Percentiles rank a stretch among this genome's conserved stretches.
Evolutionary conservation across 345 rosid genomes (phyloP).

Genomic region (Abelmoschus esculentus): DNA sequence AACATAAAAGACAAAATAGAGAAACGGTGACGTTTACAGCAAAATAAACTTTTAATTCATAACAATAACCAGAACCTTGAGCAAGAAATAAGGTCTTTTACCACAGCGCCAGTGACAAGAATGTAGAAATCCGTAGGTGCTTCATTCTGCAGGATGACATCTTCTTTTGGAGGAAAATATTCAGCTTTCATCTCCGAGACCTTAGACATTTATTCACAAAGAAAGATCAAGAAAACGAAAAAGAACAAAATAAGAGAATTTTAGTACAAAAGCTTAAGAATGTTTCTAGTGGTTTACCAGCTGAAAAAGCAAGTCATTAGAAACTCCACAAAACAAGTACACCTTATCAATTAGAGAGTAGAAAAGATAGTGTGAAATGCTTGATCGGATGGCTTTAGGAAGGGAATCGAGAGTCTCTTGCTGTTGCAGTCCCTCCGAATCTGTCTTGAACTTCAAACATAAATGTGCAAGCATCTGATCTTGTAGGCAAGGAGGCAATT

Average conservation of each 20-base stretch:
- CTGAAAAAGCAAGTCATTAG: constrained; percentile 67
- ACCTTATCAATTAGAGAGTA: constrained; percentile 55
- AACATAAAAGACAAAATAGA: too few species aligned
- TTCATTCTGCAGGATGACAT: constrained; percentile 73
- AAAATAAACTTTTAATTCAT: too few species aligned
- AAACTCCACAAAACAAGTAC: constrained; percentile 60
- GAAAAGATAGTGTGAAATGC: constrained; percentile 66
- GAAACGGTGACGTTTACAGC: too few species aligned
- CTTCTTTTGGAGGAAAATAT: constrained; percentile 86
- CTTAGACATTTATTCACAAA: constrained; percentile 25
- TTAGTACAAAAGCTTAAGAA: constrained; percentile 4
- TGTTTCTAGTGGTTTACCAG: constrained; percentile 40
- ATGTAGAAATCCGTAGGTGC: constrained; percentile 79
- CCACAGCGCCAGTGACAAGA: constrained; percentile 68
- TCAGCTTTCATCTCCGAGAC: constrained; percentile 84
- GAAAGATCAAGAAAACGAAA: neutral
- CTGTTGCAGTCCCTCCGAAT: constrained; percentile 67
- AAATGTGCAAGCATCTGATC: constrained; percentile 83
- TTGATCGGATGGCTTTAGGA: constrained; percentile 73
- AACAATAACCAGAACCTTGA: neutral
- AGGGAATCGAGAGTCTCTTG: constrained; percentile 69
- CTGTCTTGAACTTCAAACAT: constrained; percentile 61
- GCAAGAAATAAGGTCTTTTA: constrained; percentile 17
- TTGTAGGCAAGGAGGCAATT: constrained; percentile 47
- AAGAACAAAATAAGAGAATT: neutral